Evolutionary conservation across 805 yeast species (phyloP).

Genomic region (Yamadazyma tumulicola): DNA sequence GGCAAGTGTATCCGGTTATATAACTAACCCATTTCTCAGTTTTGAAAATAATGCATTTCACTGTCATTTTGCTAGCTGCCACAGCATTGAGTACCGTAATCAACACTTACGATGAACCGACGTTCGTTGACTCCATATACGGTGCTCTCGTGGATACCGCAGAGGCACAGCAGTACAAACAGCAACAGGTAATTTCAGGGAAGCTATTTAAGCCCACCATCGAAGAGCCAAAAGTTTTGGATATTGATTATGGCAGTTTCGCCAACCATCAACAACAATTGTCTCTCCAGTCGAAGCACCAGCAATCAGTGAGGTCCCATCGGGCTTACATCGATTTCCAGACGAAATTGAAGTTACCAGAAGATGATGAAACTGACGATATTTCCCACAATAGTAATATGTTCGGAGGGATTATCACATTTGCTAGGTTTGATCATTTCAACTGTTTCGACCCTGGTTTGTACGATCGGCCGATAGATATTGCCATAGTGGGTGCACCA

Average conservation of each 20-base stretch:
- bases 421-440: constrained; percentile 46
- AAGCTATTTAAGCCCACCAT: too few relatives aligned
- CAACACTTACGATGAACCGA: not conserved
- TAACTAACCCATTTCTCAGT: too few relatives aligned
- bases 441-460: constrained; percentile 37
- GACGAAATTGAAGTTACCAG: constrained; percentile 25
- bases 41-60: too few relatives aligned
- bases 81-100: too few relatives aligned
- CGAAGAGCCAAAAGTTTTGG: too few relatives aligned
- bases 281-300: not conserved
- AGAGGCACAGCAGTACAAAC: constrained; percentile 10
- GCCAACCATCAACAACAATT: constrained; percentile 1
- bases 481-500: constrained; percentile 59
- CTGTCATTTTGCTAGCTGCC: too few relatives aligned
- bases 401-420: constrained; percentile 54
- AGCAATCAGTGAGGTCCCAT: constrained; percentile 8
- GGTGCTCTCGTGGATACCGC: constrained; percentile 21
- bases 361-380: constrained; percentile 34
- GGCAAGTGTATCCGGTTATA: too few relatives aligned
- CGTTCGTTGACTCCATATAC: constrained; percentile 22
- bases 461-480: constrained; percentile 27
- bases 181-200: constrained; percentile 1
- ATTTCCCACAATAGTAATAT: constrained; percentile 15
- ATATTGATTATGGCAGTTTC: constrained; percentile 3
- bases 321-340: constrained; percentile 12